These are phyloP conservation scores for Patellaria atrata DNA, from an alignment of 495 filamentous ascomycete genomes.

Conservation along the genomic window DNA sequence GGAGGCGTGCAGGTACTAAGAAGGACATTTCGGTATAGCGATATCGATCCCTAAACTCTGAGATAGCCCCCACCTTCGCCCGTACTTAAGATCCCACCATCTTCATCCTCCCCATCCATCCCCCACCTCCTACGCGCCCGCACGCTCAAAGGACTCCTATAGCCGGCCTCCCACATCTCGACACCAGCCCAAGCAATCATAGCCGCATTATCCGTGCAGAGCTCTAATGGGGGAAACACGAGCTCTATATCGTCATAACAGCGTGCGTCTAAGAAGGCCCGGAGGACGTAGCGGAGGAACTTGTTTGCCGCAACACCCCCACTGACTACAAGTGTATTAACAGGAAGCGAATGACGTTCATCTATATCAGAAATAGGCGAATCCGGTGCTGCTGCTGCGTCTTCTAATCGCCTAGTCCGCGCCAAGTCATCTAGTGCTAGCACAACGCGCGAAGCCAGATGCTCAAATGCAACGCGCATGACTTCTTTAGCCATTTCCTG, in stretches of 20 bases:
- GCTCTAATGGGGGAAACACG: conserved; percentile 52
- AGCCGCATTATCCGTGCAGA: conserved; percentile 93
- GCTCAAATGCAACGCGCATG: conserved; percentile 79
- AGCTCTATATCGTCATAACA: conserved; percentile 50
- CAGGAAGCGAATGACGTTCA: conserved; percentile 3
- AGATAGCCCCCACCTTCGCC: no score
- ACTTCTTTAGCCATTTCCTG: conserved; percentile 48
- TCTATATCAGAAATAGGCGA: no score
- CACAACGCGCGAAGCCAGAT: conserved; percentile 58
- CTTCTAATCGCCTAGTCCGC: no score
- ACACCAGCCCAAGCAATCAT: conserved; percentile 95
- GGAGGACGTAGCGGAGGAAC: conserved; percentile 43
- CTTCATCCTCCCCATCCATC: conserved; percentile 47
- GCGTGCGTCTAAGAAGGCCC: conserved; percentile 37
- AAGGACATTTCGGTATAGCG: no score
- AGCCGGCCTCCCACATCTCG: conserved; percentile 81
- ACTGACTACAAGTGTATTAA: conserved; percentile 60
- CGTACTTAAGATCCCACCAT: conserved; percentile 31
- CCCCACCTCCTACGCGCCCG: conserved; percentile 60
- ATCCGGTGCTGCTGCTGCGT: no score
- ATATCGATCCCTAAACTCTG: no score
- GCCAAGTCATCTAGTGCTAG: conserved; percentile 46
- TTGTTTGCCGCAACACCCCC: conserved; percentile 80
- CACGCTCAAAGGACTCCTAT: conserved; percentile 43
- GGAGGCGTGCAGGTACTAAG: no score